Base-by-base conservation (phyloP, 1,284 basidiomycete species). In the Crepidotus sp. region DNA sequence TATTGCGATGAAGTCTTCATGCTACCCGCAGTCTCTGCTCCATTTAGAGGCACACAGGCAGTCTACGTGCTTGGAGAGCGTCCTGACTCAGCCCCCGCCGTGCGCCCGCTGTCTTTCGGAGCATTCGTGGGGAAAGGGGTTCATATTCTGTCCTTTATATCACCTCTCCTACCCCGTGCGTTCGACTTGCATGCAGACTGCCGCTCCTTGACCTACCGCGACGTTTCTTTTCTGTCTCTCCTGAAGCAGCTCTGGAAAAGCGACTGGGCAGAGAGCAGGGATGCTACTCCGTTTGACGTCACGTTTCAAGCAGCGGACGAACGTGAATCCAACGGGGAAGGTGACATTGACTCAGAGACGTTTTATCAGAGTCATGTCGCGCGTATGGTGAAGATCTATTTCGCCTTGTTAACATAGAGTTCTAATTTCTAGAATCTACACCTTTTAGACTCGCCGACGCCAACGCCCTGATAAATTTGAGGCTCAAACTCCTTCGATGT, bases 31-130 rank as follows among this genome's bases (percentile, higher is more conserved):
- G 70, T 76, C 4, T 72, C 69, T 11, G 48, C 70, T 0, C 71
- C 72, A 0, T 73, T 74, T 50, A 59, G 72, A 35, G 73, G 73
- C 5, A 73, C 70, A 0, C 71, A 71, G 49, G 46, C 67, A 4
- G 70, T 73, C 1, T 75, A 74, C 49, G 52, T 59, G 22, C 59
- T 74, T 6, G 72, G 73, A 14, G 69, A 72, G 51, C 57, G 66
- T 22, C 49, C 54, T n/a, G 62, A 65, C 40, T 58, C 61, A 17
- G 67, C 70, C 2, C 71, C 71, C 4, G 43, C 56, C 10, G 67
- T 74, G 13, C 63, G 66, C 7, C 59, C 60, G 3, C 56, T 70
- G 44, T 73, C 71, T 4, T 18, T 66, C 5, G 72, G 72, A 5
- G 57, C 61, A 25, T 10, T 67, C 0, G 42, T 75, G 7, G 55